phyloP scores from a whole-genome alignment of 192 early-diverging fungal genomes.

The Funneliformis geosporum region DNA sequence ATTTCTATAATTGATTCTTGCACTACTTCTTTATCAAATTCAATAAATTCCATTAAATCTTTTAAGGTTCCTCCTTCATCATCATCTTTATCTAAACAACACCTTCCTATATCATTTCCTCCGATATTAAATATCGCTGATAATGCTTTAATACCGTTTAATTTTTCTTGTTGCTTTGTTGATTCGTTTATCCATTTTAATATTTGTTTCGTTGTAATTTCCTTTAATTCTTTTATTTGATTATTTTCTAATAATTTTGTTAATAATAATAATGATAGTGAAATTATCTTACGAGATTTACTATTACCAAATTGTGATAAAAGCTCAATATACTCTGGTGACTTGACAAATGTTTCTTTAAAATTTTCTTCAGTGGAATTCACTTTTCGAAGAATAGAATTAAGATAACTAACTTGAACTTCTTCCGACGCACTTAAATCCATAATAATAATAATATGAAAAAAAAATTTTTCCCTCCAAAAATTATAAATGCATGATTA shows the following conservation, averaged over 20 bases:
- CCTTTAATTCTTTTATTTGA: constrained; percentile 2
- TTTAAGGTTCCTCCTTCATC: constrained; percentile 55
- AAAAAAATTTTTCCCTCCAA: too few species aligned
- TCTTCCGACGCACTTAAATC: not conserved
- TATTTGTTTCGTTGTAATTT: constrained; percentile 36
- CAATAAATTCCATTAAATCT: constrained; percentile 78
- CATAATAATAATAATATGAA: not conserved
- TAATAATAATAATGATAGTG: constrained; percentile 11
- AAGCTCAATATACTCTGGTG: not conserved
- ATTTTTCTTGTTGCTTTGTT: constrained; percentile 40
- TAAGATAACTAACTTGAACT: not conserved
- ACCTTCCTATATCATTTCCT: constrained; percentile 53
- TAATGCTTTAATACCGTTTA: constrained; percentile 49
- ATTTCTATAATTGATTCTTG: constrained; percentile 67
- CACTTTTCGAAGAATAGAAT: not conserved
- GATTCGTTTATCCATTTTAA: constrained; percentile 38
- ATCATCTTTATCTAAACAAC: constrained; percentile 55
- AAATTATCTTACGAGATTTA: constrained; percentile 4
- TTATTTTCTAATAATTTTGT: constrained; percentile 28
- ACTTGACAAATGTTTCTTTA: not conserved
- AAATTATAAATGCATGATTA: too few species aligned
- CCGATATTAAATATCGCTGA: constrained; percentile 70
- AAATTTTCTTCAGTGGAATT: not conserved
- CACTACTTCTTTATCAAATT: constrained; percentile 67
- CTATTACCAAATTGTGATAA: not conserved